Evolutionary conservation across 2,329 filamentous ascomycete genomes (phyloP).

Genomic region (Paecilomyces sp.): DNA sequence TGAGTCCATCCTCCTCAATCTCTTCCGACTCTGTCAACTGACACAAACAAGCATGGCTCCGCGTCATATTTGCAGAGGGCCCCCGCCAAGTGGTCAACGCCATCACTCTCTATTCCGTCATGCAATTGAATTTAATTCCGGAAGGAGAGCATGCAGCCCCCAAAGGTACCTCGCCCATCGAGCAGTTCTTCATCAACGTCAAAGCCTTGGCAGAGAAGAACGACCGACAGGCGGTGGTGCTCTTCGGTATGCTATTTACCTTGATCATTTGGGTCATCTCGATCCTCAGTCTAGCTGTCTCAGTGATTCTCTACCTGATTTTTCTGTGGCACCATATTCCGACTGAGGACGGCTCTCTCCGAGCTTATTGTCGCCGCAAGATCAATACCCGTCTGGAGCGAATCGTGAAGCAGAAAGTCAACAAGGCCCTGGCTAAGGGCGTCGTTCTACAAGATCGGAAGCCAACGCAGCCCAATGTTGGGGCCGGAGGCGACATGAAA

Average conservation of each 20-base stretch:
- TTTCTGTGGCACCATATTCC: constrained; percentile 94
- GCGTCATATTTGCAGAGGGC: constrained; percentile 82
- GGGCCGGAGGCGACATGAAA: constrained; percentile 17
- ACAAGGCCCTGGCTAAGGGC: constrained; percentile 78
- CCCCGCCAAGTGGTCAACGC: constrained; percentile 89
- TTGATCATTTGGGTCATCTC: constrained; percentile 82
- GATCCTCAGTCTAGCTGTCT: constrained; percentile 64
- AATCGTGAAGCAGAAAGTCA: constrained; percentile 80
- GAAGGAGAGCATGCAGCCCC: constrained; percentile 44
- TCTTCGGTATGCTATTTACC: constrained; percentile 90
- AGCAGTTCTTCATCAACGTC: constrained; percentile 79
- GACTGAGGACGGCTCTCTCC: constrained; percentile 68
- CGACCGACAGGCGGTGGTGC: constrained; percentile 70
- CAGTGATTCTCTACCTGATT: constrained; percentile 70
- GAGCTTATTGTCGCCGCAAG: constrained; percentile 84
- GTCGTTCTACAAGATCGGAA: constrained; percentile 51
- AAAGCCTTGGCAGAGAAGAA: constrained; percentile 64
- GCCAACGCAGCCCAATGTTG: constrained; percentile 30
- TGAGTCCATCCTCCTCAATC: constrained; percentile 15
- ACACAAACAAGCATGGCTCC: constrained; percentile 64
- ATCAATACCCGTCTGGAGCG: constrained; percentile 76
- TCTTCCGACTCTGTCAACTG: constrained; percentile 6
- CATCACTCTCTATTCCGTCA: constrained; percentile 78
- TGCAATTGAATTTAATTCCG: constrained; percentile 66
- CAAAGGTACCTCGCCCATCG: constrained; percentile 56